Base-by-base conservation (phyloP, 441 rosid species). In the Croton laevigatus region DNA sequence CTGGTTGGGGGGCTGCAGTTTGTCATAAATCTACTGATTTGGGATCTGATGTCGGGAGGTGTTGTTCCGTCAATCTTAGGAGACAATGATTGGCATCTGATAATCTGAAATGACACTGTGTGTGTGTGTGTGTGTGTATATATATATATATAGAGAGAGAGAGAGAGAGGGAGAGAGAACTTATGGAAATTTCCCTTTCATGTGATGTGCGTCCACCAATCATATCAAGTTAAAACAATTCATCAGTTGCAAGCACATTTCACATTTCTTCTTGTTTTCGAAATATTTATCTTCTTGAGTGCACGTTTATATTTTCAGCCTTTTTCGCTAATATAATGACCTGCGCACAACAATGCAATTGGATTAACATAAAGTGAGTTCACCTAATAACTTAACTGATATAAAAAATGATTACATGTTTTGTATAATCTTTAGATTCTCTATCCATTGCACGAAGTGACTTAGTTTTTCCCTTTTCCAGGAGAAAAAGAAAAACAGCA, bases 401-500 rank as follows among this genome's bases (percentile, higher is more conserved):
- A 23, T 13, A 7, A 3, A n/a, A n/a, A 0, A 4, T 40, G 44
- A 23, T 14, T 59, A 38, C 20, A 20, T 27, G 8, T 54, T 23
- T 3, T 38, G 14, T 14, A 27, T 23, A n/a, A 13, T 3, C 6
- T 11, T 11, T 51, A 49, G 10, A 20, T 66, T 67, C 20, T 38
- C 55, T 3, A 1, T 19, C 20, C 8, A 55, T 12, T 1, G 32
- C 23, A 36, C 10, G 17, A 4, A 55, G 60, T 22, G n/a, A 7
- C 5, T 17, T 17, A 1, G 42, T 9, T 44, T 27, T 1, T 34
- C 36, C 6, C 53, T 48, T 17, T 23, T 51, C 55, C 84, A 94
- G 97, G 88, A 94, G 89, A 83, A 78, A 87, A 3, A 90, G 82
- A 80, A 94, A 94, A 85, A 88, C 69, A 32, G 78, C 94, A 55